phyloP scores from a whole-genome alignment of 179 eudicot genomes.

The Vitellaria paradoxa region DNA sequence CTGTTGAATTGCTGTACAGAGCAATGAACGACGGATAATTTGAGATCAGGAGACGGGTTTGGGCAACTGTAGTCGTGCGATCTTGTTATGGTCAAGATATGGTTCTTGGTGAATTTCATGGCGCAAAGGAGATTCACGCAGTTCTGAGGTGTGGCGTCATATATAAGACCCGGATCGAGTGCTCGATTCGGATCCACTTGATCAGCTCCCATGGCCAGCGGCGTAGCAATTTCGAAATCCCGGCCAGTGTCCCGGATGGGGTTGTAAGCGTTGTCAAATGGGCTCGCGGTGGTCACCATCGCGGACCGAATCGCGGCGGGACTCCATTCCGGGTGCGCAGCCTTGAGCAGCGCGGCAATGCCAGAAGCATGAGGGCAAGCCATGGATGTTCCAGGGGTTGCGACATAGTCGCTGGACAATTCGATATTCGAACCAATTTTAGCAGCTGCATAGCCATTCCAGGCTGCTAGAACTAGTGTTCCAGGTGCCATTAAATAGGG shows the following conservation, averaged over 20 bases:
- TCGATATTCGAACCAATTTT: slow-evolving; percentile 27
- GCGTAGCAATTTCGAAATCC: slow-evolving; percentile 18
- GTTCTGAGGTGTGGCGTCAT: slow-evolving; percentile 33
- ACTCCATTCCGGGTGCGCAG: slow-evolving; percentile 60
- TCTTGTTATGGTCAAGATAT: slow-evolving; percentile 25
- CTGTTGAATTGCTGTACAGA: slow-evolving; percentile 14
- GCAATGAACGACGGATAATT: slow-evolving; percentile 53
- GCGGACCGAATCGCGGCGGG: slow-evolving; percentile 67
- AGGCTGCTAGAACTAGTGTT: slow-evolving; percentile 41
- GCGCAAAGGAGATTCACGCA: slow-evolving; percentile 43
- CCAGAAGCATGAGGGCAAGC: slow-evolving; percentile 69
- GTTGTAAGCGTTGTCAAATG: slow-evolving; percentile 40
- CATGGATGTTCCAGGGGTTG: slow-evolving; percentile 66
- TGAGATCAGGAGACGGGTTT: slow-evolving; percentile 32
- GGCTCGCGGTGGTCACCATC: slow-evolving; percentile 63
- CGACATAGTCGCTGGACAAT: slow-evolving; percentile 38
- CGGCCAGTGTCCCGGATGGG: slow-evolving; percentile 27
- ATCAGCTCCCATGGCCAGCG: slow-evolving; percentile 49
- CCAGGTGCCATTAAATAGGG: slow-evolving; percentile 77
- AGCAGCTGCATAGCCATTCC: slow-evolving; percentile 11
- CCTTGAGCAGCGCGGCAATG: slow-evolving; percentile 54
- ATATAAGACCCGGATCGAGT: slow-evolving; percentile 51
- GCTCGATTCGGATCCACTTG: slow-evolving; percentile 57
- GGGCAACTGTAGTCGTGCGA: slow-evolving; percentile 24
- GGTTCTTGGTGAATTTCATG: slow-evolving; percentile 27